Evolutionary conservation across 495 filamentous ascomycete species (phyloP), one percentile per base, ranked within the genome.

Genomic region (Trichocladium uniseriatum): DNA sequence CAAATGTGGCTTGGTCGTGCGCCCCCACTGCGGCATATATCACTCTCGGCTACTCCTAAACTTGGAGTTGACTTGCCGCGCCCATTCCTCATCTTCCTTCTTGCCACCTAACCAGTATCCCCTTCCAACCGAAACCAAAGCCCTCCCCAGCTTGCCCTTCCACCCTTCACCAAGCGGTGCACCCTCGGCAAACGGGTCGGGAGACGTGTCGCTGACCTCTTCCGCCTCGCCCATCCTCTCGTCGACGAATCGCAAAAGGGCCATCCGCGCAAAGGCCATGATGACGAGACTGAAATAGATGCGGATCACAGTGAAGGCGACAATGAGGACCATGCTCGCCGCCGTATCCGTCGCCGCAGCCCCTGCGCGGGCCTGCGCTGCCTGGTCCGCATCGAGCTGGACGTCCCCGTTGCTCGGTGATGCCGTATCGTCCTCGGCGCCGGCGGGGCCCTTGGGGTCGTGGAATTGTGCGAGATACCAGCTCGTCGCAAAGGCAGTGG

Each of bases 241-340:
- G 55, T 75, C 74, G n/a, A 74, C 60, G 48, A 79, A 74, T 36
- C 74, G 70, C 22, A 85, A 77, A 38, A 95, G 66, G 10, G 85
- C 78, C 48, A 79, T 72, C 42, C 88, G 77, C 11, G 89, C 87
- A 61, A 83, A 89, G 15, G 87, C 80, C 58, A 90, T 77, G 62
- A 94, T 77, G 36, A 95, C 75, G 20, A 94, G 70, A 38, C 82
- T 74, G 54, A 89, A 87, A 64, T 95, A 95, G 11, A 82, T 49
- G 20, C 89, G 73, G 11, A 94, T 60, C 2, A 76, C 63, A 78
- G 84, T 92, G 29, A 95, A 73, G 7, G 74, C 56, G 6, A 75
- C 73, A 51, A 94, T 83, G 41, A 91, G 76, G 2, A 81, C 63
- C 55, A 95, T 80, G 61, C 83, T 87, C 39, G 82, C 78, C 45